phyloP scores from a whole-genome alignment of 2,329 filamentous ascomycete species.

The Colletotrichum spinosum region DNA sequence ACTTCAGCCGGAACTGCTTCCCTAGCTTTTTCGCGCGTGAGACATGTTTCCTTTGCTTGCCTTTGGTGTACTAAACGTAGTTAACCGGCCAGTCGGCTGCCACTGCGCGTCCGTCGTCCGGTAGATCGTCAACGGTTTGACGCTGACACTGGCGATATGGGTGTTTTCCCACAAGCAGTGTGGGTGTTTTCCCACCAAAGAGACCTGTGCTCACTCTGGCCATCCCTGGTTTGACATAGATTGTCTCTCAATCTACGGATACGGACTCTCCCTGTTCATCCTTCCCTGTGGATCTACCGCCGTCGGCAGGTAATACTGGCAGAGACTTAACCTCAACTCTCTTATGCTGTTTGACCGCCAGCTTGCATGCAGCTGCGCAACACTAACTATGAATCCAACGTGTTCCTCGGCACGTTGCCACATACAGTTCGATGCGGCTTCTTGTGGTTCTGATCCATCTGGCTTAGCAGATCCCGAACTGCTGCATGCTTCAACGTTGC shows the following conservation, averaged over 20 bases:
- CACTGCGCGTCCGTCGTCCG: no score
- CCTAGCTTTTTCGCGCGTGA: background rate
- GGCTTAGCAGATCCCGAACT: background rate
- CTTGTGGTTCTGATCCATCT: background rate
- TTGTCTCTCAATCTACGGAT: no score
- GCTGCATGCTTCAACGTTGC: slow-evolving; percentile 14
- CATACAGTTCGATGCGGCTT: background rate
- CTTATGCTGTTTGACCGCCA: background rate
- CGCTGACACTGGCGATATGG: no score
- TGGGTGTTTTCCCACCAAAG: no score
- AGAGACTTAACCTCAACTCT: background rate
- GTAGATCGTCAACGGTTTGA: no score
- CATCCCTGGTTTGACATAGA: no score
- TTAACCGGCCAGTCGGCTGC: no score
- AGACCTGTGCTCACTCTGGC: no score
- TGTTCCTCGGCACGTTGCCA: slow-evolving; percentile 24
- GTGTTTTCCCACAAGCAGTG: no score
- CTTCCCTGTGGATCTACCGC: background rate
- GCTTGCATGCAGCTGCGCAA: slow-evolving; percentile 11
- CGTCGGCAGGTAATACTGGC: background rate
- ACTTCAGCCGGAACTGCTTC: background rate
- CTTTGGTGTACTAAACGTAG: background rate
- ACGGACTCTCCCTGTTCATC: no score
- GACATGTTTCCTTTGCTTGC: slow-evolving; percentile 5
- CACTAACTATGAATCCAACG: slow-evolving; percentile 3